phyloP scores from a whole-genome alignment of 805 yeast genomes.

The Ogataea haglerorum region DNA sequence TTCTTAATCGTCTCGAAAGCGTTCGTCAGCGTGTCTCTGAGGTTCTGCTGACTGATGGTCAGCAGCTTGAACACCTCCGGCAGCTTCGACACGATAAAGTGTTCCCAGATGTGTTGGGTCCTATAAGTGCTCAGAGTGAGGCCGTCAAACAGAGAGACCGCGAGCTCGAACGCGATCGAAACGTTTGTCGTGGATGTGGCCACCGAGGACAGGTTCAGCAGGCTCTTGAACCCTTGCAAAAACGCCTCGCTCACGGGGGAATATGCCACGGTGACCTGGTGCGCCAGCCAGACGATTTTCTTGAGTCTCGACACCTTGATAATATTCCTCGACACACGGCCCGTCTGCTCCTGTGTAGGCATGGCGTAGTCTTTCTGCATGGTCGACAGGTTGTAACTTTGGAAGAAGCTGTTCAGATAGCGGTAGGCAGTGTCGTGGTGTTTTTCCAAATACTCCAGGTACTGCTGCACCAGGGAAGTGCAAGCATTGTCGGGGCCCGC shows the following conservation, averaged over 20 bases:
- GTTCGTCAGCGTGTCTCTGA: constrained; percentile 21
- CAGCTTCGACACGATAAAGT: constrained; percentile 26
- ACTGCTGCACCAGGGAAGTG: constrained; percentile 16
- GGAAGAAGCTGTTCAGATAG: constrained; percentile 15
- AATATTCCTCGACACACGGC: constrained; percentile 13
- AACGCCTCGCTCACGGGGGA: constrained; percentile 24
- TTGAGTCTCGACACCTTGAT: constrained; percentile 25
- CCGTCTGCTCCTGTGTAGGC: constrained; percentile 6
- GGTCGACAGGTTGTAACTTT: constrained; percentile 16
- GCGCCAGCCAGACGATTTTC: constrained; percentile 32
- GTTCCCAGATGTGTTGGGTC: constrained; percentile 25
- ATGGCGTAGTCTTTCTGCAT: constrained; percentile 20
- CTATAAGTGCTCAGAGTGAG: constrained; percentile 18
- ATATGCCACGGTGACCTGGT: constrained; percentile 27
- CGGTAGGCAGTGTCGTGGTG: constrained; percentile 17
- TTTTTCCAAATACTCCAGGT: constrained; percentile 13
- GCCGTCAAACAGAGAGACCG: constrained; percentile 28
- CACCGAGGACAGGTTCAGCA: constrained; percentile 29
- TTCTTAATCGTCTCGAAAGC: constrained; percentile 18
- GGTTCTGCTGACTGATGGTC: constrained; percentile 30
- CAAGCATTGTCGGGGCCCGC: constrained; percentile 16
- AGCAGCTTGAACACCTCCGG: constrained; percentile 26
- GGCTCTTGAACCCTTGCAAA: constrained; percentile 25
- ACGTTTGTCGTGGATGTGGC: constrained; percentile 30
- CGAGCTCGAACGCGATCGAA: constrained; percentile 29